Percentiles rank a stretch among this genome's conserved stretches.
These are phyloP conservation scores for Verruconis gallopava DNA, from an alignment of 2,329 filamentous ascomycete species.

Conservation along the genomic window DNA sequence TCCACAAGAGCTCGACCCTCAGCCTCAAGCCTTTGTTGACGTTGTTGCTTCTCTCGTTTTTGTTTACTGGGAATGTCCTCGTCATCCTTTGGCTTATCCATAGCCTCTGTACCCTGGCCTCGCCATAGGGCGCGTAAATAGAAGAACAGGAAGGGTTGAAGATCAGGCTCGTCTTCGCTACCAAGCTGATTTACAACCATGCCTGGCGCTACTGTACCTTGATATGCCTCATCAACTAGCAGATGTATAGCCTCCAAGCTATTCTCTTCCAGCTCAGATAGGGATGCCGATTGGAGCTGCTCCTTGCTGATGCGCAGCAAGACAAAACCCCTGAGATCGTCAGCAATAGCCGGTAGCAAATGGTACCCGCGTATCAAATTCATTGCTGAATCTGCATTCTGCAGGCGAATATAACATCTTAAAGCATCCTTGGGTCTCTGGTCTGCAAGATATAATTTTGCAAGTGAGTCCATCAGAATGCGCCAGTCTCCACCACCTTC, in stretches of 20 bases:
- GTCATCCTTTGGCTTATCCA: constrained; percentile 16
- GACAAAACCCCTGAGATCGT: constrained; percentile 84
- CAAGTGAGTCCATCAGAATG: constrained; percentile 75
- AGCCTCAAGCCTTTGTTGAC: constrained; percentile 16
- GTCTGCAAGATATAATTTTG: constrained; percentile 69
- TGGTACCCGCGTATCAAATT: constrained; percentile 74
- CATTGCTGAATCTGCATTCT: constrained; percentile 86
- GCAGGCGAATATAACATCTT: constrained; percentile 75
- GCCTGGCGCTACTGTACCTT: constrained; percentile 68
- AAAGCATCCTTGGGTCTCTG: constrained; percentile 75
- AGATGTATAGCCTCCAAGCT: constrained; percentile 75
- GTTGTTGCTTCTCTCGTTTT: constrained; percentile 13
- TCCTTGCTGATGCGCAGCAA: constrained; percentile 69
- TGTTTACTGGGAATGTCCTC: neutral
- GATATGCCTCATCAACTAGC: constrained; percentile 80
- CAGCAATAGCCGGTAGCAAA: constrained; percentile 74
- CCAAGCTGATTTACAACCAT: constrained; percentile 69
- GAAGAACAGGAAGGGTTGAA: constrained; percentile 74
- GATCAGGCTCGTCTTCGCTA: constrained; percentile 37
- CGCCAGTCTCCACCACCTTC: constrained; percentile 76
- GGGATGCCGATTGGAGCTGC: constrained; percentile 50
- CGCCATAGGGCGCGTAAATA: constrained; percentile 81
- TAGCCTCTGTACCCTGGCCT: constrained; percentile 47
- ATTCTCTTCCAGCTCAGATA: constrained; percentile 61
- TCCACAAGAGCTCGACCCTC: constrained; percentile 62